Evolutionary conservation across 1,284 basidiomycete species (phyloP).

Genomic region (Pascua guehoae): DNA sequence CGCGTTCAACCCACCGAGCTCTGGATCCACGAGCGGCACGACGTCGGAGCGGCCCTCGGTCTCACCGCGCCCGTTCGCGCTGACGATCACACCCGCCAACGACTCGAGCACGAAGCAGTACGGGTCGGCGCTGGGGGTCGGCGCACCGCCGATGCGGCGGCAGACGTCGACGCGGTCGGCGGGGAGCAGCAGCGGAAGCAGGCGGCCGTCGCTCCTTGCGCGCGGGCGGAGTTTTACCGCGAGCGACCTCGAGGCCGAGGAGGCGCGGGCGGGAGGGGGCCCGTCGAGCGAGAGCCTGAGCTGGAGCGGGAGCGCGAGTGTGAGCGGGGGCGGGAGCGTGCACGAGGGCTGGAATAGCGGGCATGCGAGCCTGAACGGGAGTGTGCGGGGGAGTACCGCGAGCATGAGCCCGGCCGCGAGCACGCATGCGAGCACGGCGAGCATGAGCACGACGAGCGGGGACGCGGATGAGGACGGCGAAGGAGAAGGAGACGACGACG

Average conservation of each 20-base stretch:
- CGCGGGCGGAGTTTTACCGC: slow-evolving; percentile 48
- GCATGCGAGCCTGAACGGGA: neutral
- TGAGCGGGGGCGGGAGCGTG: too few relatives aligned
- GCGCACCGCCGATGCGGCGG: slow-evolving; percentile 22
- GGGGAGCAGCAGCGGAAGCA: slow-evolving; percentile 11
- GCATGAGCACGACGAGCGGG: too few relatives aligned
- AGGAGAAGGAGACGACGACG: too few relatives aligned
- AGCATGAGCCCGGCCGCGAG: neutral
- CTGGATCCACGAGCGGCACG: too few relatives aligned
- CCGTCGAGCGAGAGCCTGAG: too few relatives aligned
- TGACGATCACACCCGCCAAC: too few relatives aligned
- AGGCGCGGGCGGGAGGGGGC: slow-evolving; percentile 1
- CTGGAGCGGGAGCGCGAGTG: neutral
- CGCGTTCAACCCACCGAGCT: too few relatives aligned
- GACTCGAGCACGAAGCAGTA: neutral
- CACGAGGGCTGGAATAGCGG: neutral
- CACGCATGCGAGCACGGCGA: neutral
- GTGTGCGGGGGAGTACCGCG: neutral
- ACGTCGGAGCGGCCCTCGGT: too few relatives aligned
- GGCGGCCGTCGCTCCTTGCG: slow-evolving; percentile 36
- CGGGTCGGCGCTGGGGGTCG: neutral
- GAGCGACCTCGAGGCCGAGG: slow-evolving; percentile 36
- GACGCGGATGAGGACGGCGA: too few relatives aligned
- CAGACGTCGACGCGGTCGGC: slow-evolving; percentile 16
- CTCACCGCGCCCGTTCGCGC: too few relatives aligned